phyloP scores from a whole-genome alignment of 768 basidiomycete species.

The Dacryopinax spathularia region DNA sequence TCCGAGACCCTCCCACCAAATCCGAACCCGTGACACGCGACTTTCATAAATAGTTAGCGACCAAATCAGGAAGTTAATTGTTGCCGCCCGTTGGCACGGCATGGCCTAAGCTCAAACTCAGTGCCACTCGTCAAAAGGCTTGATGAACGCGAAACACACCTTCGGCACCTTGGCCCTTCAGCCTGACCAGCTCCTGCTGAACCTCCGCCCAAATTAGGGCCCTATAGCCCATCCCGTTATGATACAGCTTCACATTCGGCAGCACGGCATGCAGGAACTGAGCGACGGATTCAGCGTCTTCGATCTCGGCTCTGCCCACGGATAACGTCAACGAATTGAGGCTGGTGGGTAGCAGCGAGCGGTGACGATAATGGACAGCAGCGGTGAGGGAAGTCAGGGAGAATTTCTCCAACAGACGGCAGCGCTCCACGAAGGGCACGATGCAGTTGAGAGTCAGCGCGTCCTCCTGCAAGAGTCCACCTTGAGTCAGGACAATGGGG shows the following conservation, averaged over 20 bases:
- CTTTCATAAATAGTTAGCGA: neutral
- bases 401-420: neutral
- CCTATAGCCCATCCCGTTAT: neutral
- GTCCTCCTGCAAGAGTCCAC: neutral
- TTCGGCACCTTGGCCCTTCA: no score
- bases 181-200: neutral
- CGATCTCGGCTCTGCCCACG: neutral
- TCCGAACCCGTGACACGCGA: neutral
- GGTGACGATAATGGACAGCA: neutral
- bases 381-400: neutral
- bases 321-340: neutral
- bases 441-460: neutral
- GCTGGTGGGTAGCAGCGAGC: neutral
- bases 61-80: neutral
- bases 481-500: neutral
- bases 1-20: neutral
- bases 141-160: no score
- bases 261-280: neutral
- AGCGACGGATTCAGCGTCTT: neutral
- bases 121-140: no score
- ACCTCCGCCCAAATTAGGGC: neutral
- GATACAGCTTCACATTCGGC: neutral
- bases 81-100: no score
- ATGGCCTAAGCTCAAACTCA: no score
- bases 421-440: neutral